A percentile compares a stretch with the other conserved stretches of the same genome.
phyloP scores from a whole-genome alignment of 495 filamentous ascomycete genomes.

The Cenococcum geophilum region DNA sequence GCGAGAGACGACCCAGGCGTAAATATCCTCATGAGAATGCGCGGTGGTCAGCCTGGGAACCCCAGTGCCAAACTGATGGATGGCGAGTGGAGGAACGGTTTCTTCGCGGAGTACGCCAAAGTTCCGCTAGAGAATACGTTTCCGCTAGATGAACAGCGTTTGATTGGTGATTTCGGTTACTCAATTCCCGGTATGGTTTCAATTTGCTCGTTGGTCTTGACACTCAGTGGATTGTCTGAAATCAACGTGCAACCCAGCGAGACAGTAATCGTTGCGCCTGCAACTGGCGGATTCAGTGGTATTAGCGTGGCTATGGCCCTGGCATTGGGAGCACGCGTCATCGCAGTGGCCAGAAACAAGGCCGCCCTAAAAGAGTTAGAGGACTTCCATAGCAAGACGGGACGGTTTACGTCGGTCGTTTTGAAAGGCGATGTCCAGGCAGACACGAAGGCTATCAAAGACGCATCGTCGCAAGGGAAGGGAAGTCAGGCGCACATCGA shows the following conservation, averaged over 20 bases:
- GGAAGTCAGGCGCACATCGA: conserved; percentile 8
- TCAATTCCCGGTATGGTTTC: conserved; percentile 35
- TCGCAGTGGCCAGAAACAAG: conserved; percentile 32
- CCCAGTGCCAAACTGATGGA: conserved; percentile 34
- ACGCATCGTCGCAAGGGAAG: background rate
- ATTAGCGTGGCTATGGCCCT: conserved; percentile 28
- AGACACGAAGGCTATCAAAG: conserved; percentile 1
- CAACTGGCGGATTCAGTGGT: conserved; percentile 33
- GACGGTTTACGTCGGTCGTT: background rate
- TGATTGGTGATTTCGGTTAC: conserved; percentile 40
- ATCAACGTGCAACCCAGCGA: conserved; percentile 43
- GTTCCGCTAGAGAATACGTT: conserved; percentile 46
- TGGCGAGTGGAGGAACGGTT: conserved; percentile 44
- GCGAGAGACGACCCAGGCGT: conserved; percentile 43
- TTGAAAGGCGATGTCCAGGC: background rate
- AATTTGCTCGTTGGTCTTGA: conserved; percentile 38
- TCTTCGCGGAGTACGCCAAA: conserved; percentile 42
- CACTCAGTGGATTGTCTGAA: conserved; percentile 49
- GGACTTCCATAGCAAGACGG: conserved; percentile 1
- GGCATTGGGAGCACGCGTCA: conserved; percentile 36
- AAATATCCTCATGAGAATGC: conserved; percentile 37
- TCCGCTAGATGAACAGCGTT: conserved; percentile 40
- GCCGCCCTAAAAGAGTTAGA: conserved; percentile 18
- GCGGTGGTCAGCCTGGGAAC: conserved; percentile 26
- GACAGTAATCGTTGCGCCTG: conserved; percentile 29